Evolutionary conservation across 2,329 filamentous ascomycete species (phyloP), one percentile per base, ranked within the genome.

Genomic region (Chaetomium globosum): DNA sequence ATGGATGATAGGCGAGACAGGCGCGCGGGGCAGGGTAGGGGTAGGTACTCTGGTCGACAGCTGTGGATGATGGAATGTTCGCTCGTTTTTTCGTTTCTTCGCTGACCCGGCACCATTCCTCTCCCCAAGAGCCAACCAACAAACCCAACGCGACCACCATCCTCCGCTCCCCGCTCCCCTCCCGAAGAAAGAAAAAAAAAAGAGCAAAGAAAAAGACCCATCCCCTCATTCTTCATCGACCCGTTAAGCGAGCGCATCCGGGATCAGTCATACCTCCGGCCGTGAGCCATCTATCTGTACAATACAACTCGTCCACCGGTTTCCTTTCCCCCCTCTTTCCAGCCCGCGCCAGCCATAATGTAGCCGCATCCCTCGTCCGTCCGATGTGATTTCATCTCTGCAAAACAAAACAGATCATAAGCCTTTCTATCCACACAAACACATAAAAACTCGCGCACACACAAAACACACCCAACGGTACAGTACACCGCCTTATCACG

Each of bases 271-370:
- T 13, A 16, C 46, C 16, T 31, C 21, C 46, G 57, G 57, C 57
- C 57, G 46, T 63, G 52, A 36, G 31, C 60, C 60, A 52, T 60
- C 59, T 56, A 56, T 39, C 31, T 56, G n/a, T 56, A 56, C 53
- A 56, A 21, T 36, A 55, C 53, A 12, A 4, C 16, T 21, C 19
- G 7, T 6, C 31, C 19, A 23, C 49, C 49, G 2, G 26, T 26
- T 26, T 26, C 26, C 21, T 13, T 12, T 9, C 10, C 8, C 12
- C 6, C 51, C 23, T 7, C 16, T 30, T 31, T n/a, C 46, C 46
- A n/a, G 13, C 39, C 46, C 19, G 16, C 39, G 39, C 39, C 16
- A 43, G 39, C 13, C 16, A 39, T 12, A 7, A 43, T 5, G 39
- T 23, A n/a, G 19, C 43, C 43, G 43, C 43, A 21, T 46, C 43